A percentile compares a stretch with the other conserved stretches of the same genome.
Conservation (phyloP, 2,329 filamentous ascomycete species). For the Incumbomyces lentus region DNA sequence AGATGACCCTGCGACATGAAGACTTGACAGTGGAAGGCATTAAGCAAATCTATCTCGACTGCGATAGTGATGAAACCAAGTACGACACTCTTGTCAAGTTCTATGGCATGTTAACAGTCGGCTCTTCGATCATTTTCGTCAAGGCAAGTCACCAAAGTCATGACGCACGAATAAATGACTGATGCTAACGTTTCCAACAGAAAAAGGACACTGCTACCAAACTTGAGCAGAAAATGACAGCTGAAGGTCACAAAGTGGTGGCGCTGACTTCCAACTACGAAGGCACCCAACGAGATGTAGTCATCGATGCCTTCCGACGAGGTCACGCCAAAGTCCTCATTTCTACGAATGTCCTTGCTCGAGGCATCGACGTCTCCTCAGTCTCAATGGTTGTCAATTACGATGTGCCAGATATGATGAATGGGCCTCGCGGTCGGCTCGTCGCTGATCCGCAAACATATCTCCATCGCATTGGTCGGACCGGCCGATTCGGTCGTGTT, state of each 20-base stretch:
- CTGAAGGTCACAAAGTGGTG: conserved; percentile 83
- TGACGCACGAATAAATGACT: neutral
- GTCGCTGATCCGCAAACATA: conserved; percentile 86
- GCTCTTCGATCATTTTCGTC: conserved; percentile 96
- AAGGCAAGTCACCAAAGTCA: conserved; percentile 46
- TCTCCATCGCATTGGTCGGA: conserved; percentile 93
- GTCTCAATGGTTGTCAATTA: conserved; percentile 99
- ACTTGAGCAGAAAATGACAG: conserved; percentile 76
- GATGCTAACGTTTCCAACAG: conserved; percentile 33
- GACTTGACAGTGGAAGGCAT: conserved; percentile 95
- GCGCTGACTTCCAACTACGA: conserved; percentile 84
- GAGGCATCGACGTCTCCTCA: conserved; percentile 83
- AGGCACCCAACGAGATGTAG: conserved; percentile 66
- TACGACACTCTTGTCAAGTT: conserved; percentile 83
- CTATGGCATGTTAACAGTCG: conserved; percentile 92
- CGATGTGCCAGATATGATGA: conserved; percentile 42
- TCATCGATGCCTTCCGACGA: conserved; percentile 76
- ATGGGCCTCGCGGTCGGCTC: conserved; percentile 12
- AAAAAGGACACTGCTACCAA: conserved; percentile 74
- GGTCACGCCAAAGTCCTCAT: conserved; percentile 92
- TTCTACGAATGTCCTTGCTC: conserved; percentile 90
- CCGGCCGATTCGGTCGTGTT: conserved; percentile 90
- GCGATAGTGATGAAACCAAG: conserved; percentile 68
- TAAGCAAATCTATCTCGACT: conserved; percentile 96
- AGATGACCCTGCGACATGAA: conserved; percentile 76